These are phyloP conservation scores for Fusarium tricinctum DNA, from an alignment of 2,329 filamentous ascomycete species.

Conservation along the genomic window DNA sequence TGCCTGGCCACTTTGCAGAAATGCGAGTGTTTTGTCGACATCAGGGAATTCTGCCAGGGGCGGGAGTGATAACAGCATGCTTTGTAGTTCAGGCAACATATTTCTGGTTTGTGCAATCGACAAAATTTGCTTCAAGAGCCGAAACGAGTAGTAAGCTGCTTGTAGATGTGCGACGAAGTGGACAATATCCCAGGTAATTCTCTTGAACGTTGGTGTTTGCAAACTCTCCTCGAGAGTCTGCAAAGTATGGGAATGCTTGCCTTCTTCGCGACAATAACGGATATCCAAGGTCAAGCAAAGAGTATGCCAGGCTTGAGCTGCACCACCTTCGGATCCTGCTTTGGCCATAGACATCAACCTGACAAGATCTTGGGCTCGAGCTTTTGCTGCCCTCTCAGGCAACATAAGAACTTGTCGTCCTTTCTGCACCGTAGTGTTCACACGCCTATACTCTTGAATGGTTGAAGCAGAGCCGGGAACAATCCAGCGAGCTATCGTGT, in stretches of 20 bases:
- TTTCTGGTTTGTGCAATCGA: constrained; percentile 23
- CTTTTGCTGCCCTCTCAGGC: constrained; percentile 11
- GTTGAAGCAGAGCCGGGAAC: constrained; percentile 31
- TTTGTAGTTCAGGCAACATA: constrained; percentile 34
- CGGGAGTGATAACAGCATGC: constrained; percentile 47
- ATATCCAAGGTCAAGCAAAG: constrained; percentile 50
- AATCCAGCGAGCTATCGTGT: constrained; percentile 60
- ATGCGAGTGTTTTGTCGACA: constrained; percentile 28
- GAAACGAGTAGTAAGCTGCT: constrained; percentile 72
- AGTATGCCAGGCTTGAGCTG: constrained; percentile 45
- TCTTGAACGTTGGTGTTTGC: not conserved
- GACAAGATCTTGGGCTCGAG: constrained; percentile 39
- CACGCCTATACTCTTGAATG: constrained; percentile 57
- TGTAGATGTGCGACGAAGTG: constrained; percentile 74
- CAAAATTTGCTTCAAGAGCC: constrained; percentile 60
- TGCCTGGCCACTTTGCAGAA: constrained; percentile 40
- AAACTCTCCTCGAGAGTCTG: constrained; percentile 41
- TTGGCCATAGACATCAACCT: constrained; percentile 34
- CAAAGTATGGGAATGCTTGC: constrained; percentile 47
- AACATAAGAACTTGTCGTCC: constrained; percentile 48
- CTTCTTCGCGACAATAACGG: constrained; percentile 49
- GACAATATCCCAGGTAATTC: constrained; percentile 67
- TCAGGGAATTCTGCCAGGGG: constrained; percentile 47
- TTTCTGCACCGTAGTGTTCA: constrained; percentile 50
- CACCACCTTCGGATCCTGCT: constrained; percentile 4